A percentile compares a stretch with the other conserved stretches of the same genome.
Evolutionary conservation across 192 early-diverging fungal genomes (phyloP).

Genomic region (Dissophora globulifera): DNA sequence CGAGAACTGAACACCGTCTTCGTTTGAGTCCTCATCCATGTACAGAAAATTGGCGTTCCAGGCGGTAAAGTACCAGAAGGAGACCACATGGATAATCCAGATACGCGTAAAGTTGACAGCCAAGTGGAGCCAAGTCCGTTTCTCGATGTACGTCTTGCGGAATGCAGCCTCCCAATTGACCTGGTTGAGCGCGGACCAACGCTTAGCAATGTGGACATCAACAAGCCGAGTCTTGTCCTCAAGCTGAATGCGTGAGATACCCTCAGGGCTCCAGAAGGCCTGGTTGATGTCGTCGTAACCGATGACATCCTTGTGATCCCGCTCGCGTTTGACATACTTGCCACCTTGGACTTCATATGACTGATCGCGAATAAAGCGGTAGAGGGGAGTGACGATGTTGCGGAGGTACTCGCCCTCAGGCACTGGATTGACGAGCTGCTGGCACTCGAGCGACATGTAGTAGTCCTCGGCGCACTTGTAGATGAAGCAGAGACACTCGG

Average conservation of each 20-base stretch:
- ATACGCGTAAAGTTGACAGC: slow-evolving; percentile 86
- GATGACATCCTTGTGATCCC: slow-evolving; percentile 78
- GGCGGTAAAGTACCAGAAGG: slow-evolving; percentile 85
- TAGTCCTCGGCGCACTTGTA: slow-evolving; percentile 78
- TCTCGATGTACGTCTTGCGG: slow-evolving; percentile 86
- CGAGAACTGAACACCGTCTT: slow-evolving; percentile 65
- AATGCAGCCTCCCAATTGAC: slow-evolving; percentile 80
- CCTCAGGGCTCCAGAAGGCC: slow-evolving; percentile 80
- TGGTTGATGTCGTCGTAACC: slow-evolving; percentile 90
- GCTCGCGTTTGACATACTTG: slow-evolving; percentile 78
- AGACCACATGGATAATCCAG: slow-evolving; percentile 85
- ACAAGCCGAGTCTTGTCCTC: slow-evolving; percentile 72
- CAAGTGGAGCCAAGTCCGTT: slow-evolving; percentile 84
- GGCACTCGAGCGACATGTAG: slow-evolving; percentile 61
- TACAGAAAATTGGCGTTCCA: slow-evolving; percentile 76
- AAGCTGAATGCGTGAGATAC: slow-evolving; percentile 65
- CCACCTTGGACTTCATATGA: slow-evolving; percentile 75
- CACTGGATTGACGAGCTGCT: slow-evolving; percentile 61
- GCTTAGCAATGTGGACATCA: slow-evolving; percentile 66
- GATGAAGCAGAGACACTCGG: slow-evolving; percentile 82
- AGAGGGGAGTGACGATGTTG: slow-evolving; percentile 76
- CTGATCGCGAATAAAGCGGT: slow-evolving; percentile 79
- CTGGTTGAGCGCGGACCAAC: slow-evolving; percentile 69
- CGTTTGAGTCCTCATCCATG: slow-evolving; percentile 57
- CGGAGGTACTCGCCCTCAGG: slow-evolving; percentile 77